Evolutionary conservation across 345 rosid species (phyloP).

Genomic region (Salix caprea): DNA sequence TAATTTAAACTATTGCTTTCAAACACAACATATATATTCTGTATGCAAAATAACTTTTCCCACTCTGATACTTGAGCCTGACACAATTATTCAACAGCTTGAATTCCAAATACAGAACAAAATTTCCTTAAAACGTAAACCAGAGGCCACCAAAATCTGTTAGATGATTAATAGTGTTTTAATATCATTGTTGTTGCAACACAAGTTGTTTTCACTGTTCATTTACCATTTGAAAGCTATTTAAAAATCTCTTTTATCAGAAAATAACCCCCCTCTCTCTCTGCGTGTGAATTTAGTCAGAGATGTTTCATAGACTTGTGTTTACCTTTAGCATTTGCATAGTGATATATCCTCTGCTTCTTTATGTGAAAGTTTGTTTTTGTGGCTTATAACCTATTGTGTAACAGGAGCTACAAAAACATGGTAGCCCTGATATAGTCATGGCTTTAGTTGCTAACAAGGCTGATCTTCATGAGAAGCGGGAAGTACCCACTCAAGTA

Average conservation of each 20-base stretch:
- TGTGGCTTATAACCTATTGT: background rate
- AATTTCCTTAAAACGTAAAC: background rate
- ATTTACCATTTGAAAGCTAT: background rate
- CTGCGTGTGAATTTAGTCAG: background rate
- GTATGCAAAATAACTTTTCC: background rate
- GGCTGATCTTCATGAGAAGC: constrained; percentile 82
- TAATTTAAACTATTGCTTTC: background rate
- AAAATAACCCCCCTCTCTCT: background rate
- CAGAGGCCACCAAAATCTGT: background rate
- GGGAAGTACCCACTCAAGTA: constrained; percentile 77
- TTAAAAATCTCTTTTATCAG: background rate
- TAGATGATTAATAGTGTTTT: background rate
- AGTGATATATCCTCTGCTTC: background rate
- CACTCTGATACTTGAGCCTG: background rate
- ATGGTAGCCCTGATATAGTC: constrained; percentile 91
- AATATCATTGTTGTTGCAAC: background rate
- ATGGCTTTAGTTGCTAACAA: constrained; percentile 98
- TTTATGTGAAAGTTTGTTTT: background rate
- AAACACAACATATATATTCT: background rate
- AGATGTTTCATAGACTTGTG: background rate
- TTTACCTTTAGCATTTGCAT: background rate
- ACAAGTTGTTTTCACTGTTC: background rate
- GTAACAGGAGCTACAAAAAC: constrained; percentile 88
- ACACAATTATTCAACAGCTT: background rate
- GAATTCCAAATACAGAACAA: background rate